A percentile compares a stretch with the other conserved stretches of the same genome.
phyloP scores from a whole-genome alignment of 345 rosid genomes.

The Anastatica hierochuntica region DNA sequence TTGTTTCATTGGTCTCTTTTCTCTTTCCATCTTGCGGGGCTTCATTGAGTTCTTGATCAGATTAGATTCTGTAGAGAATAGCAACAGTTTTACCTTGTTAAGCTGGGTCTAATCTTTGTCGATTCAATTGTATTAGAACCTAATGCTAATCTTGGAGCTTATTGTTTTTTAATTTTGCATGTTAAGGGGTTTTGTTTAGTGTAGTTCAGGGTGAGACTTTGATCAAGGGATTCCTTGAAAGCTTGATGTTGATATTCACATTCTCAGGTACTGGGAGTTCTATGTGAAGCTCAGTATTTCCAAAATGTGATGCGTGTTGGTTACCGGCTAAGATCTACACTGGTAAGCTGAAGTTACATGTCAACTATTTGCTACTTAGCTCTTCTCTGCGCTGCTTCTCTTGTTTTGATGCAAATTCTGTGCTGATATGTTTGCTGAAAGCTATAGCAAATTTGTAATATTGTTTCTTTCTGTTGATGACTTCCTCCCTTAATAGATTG shows the following conservation, averaged over 20 bases:
- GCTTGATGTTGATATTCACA: constrained; percentile 13
- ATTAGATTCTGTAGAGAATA: constrained; percentile 4
- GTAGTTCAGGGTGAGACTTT: constrained; percentile 2
- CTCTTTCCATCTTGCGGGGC: neutral
- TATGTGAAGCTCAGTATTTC: constrained; percentile 94
- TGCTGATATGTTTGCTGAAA: neutral
- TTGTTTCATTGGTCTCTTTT: neutral
- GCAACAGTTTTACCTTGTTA: neutral
- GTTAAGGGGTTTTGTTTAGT: neutral
- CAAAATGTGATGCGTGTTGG: constrained; percentile 99
- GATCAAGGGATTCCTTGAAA: neutral
- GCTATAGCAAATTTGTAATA: neutral
- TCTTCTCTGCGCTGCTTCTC: neutral
- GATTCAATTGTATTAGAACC: neutral
- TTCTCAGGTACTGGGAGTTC: constrained; percentile 74
- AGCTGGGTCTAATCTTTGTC: neutral
- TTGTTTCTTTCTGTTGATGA: constrained; percentile 3
- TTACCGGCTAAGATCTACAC: constrained; percentile 75
- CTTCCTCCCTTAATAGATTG: constrained; percentile 43
- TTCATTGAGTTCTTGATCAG: neutral
- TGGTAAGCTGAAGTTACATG: constrained; percentile 45
- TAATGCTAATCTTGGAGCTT: neutral
- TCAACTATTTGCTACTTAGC: neutral
- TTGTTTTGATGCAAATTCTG: neutral
- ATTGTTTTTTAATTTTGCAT: neutral